These are phyloP conservation scores for Penicillium sp. DNA, from an alignment of 2,329 filamentous ascomycete species.

Conservation along the genomic window DNA sequence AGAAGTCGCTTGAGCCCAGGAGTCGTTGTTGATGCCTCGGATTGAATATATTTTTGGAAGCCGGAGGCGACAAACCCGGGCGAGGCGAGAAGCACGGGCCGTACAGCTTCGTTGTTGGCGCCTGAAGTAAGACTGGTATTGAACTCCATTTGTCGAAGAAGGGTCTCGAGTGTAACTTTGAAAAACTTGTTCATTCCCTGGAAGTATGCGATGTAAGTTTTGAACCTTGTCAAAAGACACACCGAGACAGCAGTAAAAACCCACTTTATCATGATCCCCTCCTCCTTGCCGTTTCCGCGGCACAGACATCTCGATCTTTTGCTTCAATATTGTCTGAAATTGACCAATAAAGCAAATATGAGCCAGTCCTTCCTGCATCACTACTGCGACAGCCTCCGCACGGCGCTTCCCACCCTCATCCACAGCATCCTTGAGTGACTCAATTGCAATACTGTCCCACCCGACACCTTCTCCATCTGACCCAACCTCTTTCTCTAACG, in stretches of 20 bases:
- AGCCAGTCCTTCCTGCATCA: constrained; percentile 75
- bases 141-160: constrained; percentile 78
- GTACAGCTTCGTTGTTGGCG: constrained; percentile 37
- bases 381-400: constrained; percentile 81
- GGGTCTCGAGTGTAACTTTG: constrained; percentile 70
- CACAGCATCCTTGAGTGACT: constrained; percentile 75
- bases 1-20: constrained; percentile 67
- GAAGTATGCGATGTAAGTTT: not conserved
- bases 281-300: constrained; percentile 50
- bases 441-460: constrained; percentile 87
- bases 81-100: constrained; percentile 77
- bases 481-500: constrained; percentile 73
- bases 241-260: not conserved
- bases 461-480: constrained; percentile 49
- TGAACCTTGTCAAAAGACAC: not conserved
- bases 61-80: constrained; percentile 82
- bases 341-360: constrained; percentile 55
- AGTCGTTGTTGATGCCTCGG: constrained; percentile 61
- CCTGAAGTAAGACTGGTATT: constrained; percentile 43
- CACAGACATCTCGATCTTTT: constrained; percentile 50
- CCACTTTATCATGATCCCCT: constrained; percentile 51
- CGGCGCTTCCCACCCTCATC: constrained; percentile 67
- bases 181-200: constrained; percentile 75
- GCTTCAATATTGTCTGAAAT: constrained; percentile 51
- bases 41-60: constrained; percentile 73